Base-by-base conservation (phyloP, 1,284 basidiomycete species). In the Papiliotrema fonsecae region DNA sequence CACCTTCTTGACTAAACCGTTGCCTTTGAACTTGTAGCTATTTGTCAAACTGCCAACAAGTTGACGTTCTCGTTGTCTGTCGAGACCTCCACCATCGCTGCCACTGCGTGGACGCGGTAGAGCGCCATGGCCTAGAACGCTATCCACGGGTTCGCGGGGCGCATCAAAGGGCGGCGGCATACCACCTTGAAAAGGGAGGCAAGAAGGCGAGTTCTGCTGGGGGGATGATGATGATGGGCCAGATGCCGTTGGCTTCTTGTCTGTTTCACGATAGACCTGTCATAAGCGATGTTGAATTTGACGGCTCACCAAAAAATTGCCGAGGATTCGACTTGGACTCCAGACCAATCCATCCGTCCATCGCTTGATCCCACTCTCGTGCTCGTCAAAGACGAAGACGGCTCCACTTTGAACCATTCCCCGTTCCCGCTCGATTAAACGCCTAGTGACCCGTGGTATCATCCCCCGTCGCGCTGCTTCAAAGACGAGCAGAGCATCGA, bases 271-370 rank as follows among this genome's bases (percentile, higher is more conserved):
- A 74, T 96, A 96, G 50, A 94, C 82, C 67, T 77, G 41, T n/a
- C n/a, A n/a, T n/a, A n/a, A n/a, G n/a, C n/a, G n/a, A n/a, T n/a
- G n/a, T n/a, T n/a, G n/a, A n/a, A n/a, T n/a, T n/a, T 5, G 14
- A 9, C 10, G 45, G 72, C 77, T 60, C 45, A 78, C 78, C 30
- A 97, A 77, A 69, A 97, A 97, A 75, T 97, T 97, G 65, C 88
- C 89, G 40, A 97, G 77, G 37, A 97, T 75, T 38, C 70, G 60
- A 53, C 65, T 70, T 2, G 78, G 79, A 58, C 76, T 77, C 94
- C 93, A 97, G 64, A 88, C 87, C 69, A 90, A 85, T 5, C 93
- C 93, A 74, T 98, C 93, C 0, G 94, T 98, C 93, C 94, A 97
- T 43, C 94, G 81, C 76, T 96, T 97, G 78, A 98, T 97, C 31